Evolutionary conservation across 1,284 basidiomycete species (phyloP), one percentile per base, ranked within the genome.

Genomic region (Ceratorhiza oryzae-sativae): DNA sequence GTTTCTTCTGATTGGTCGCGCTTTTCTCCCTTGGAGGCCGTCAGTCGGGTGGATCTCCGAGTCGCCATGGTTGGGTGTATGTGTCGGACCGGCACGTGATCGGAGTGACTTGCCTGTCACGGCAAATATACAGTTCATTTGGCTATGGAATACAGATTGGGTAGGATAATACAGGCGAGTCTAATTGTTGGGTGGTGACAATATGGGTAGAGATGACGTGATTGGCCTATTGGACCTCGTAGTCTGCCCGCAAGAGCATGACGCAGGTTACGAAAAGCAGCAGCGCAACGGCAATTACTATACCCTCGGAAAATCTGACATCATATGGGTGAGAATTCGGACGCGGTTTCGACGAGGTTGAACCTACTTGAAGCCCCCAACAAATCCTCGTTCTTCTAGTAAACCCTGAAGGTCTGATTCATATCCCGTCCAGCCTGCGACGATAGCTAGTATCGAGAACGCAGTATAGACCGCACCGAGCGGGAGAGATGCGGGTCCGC

Each of bases 191-290:
- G 10, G 18, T 5, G 18, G 15, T n/a, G 46, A 49, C 23, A 25
- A 49, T 34, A 5, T 30, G 12, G 2, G 25, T 10, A 6, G 15
- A 32, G 18, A 32, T 55, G 9, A 27, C 53, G 53, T 34, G 9
- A 55, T 62, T 5, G 32, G 58, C 20, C 6, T 30, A 48, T 46
- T 34, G 45, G 18, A 62, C 45, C n/a, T 20, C 2, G 41, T 62
- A 51, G 15, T 65, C 61, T 18, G 45, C 61, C 27, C 20, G 45
- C 27, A 65, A 32, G 8, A 65, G 48, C 3, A 65, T 4, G 18
- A 65, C n/a, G 25, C 61, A 65, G 9, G 61, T 65, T 36, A 32
- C 45, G 30, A 65, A 49, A 8, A 65, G 61, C 18, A 65, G 34
- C 45, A 51, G n/a, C 12, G 61, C 61, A 5, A 65, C 46, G 46